Percentiles rank a stretch among this genome's conserved stretches.
Conservation (phyloP, 179 eudicot species). For the Nepenthes alata region DNA sequence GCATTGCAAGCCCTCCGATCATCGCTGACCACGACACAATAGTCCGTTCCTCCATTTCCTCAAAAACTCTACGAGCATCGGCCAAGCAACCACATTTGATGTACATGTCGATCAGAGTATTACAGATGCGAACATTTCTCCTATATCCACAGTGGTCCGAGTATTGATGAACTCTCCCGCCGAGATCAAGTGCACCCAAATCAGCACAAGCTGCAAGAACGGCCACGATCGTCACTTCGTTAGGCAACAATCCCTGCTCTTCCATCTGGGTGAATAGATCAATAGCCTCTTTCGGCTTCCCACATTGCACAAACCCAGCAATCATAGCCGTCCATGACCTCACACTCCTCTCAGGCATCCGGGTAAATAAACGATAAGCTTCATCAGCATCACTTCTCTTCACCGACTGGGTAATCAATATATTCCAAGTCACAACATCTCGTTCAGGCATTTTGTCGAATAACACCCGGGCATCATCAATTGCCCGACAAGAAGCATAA, state of each 20-base stretch:
- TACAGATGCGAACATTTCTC: constrained; percentile 34
- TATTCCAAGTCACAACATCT: constrained; percentile 68
- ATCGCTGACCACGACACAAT: constrained; percentile 27
- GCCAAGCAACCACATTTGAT: constrained; percentile 7
- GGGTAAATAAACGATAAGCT: constrained; percentile 25
- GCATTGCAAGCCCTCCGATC: constrained; percentile 41
- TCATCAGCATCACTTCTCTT: constrained; percentile 31
- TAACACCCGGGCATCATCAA: constrained; percentile 18
- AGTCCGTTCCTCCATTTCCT: constrained; percentile 14
- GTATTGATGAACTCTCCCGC: constrained; percentile 36
- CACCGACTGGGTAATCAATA: constrained; percentile 27
- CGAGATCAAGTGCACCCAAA: constrained; percentile 40
- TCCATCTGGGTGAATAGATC: constrained; percentile 31
- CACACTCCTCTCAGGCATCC: constrained; percentile 22
- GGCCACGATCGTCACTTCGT: constrained; percentile 47
- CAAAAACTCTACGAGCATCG: constrained; percentile 12
- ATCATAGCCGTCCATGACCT: constrained; percentile 49
- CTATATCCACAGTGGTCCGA: constrained; percentile 27
- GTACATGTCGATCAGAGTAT: constrained; percentile 13
- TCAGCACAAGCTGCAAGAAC: constrained; percentile 51
- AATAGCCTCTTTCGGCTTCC: constrained; percentile 27
- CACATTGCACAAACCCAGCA: constrained; percentile 45
- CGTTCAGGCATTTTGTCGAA: constrained; percentile 36
- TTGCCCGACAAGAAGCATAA: constrained; percentile 23
- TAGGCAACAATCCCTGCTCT: constrained; percentile 28